Conservation (phyloP, 2,329 filamentous ascomycete genomes). For the Colletotrichum scovillei region DNA sequence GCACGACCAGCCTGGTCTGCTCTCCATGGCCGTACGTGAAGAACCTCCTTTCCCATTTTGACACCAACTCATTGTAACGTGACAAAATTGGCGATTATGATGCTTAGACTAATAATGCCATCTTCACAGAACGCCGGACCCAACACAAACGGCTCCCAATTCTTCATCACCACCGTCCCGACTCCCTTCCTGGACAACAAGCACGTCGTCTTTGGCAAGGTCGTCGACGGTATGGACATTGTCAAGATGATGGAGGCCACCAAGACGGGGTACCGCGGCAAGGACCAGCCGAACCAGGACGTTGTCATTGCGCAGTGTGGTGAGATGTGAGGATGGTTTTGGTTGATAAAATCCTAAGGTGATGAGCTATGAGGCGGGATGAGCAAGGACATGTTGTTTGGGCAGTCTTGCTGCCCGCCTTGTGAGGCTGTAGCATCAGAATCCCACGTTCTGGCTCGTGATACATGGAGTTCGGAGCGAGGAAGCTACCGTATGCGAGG, state of each 20-base stretch:
- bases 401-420: background rate
- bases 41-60: background rate
- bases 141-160: constrained; percentile 94
- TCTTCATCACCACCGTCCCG: constrained; percentile 93
- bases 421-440: background rate
- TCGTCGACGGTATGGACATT: constrained; percentile 89
- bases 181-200: constrained; percentile 92
- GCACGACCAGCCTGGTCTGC: constrained; percentile 82
- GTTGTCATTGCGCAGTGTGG: constrained; percentile 89
- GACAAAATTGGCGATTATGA: background rate
- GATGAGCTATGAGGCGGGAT: background rate
- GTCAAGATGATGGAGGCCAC: constrained; percentile 93
- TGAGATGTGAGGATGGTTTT: constrained; percentile 75
- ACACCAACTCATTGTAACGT: background rate
- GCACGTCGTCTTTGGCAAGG: constrained; percentile 95
- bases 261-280: constrained; percentile 77
- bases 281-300: constrained; percentile 87
- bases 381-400: background rate
- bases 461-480: background rate
- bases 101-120: background rate
- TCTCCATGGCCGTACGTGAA: constrained; percentile 89
- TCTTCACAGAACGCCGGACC: constrained; percentile 81
- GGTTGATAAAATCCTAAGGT: background rate
- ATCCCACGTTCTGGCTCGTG: background rate
- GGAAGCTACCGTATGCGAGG: background rate